Evolutionary conservation across 1,284 basidiomycete genomes (phyloP), one percentile per base, ranked within the genome.

Genomic region (Ustilago lituana): DNA sequence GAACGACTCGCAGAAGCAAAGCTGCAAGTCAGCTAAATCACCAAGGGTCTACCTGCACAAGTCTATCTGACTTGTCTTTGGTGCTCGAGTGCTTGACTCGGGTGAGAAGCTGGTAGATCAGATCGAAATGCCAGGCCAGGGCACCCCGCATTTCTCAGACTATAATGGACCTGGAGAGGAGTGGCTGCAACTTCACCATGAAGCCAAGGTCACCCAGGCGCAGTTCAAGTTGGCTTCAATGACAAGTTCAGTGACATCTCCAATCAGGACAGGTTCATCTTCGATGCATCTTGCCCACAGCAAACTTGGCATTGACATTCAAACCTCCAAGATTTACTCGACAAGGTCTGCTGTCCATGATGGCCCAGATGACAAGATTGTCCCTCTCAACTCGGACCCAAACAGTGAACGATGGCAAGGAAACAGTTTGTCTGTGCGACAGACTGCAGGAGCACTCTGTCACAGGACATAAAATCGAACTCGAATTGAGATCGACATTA

Each of bases 41-140:
- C 51, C 68, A 20, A 58, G 56, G 45, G 69, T 77, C 53, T 78
- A 62, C 29, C 44, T 78, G 46, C 72, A 78, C 67, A 69, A 72
- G 49, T 45, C 56, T 29, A 71, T 78, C 35, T 62, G 76, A 2
- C 74, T 78, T 31, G 72, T 76, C 32, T 78, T 78, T 52, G 66
- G 62, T 6, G 73, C 76, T 39, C 60, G 75, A 11, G 58, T 59
- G 2, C 70, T 66, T 26, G 76, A 78, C 55, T 62, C 53, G 29
- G 38, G 50, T 17, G 76, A 78, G 35, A 66, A 59, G 44, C 51
- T 75, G 2, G 45, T 55, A n/a, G 60, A 68, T 15, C 49, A 62
- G 2, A 55, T 65, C 24, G 76, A 77, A 47, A 75, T 70, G 37
- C 76, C 75, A 0, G 69, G 66, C 4, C 51, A 38, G 48, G 50